These are phyloP conservation scores for Umbilicus rupestris DNA, from an alignment of 164 flowering plant genomes.

Conservation along the genomic window DNA sequence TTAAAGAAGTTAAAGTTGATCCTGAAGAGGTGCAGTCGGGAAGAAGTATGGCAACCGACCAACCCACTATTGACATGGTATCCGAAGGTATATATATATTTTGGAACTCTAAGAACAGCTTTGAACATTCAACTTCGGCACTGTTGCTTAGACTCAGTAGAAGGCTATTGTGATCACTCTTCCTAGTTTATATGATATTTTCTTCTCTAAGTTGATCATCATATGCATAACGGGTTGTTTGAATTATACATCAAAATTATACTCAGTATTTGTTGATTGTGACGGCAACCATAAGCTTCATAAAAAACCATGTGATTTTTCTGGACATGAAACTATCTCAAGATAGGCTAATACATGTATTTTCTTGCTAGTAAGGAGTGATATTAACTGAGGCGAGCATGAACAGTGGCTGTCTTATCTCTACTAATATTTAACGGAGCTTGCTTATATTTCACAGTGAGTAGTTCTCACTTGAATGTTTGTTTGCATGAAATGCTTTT, in stretches of 20 bases:
- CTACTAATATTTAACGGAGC: background rate
- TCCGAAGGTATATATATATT: conserved; percentile 32
- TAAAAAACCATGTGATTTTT: background rate
- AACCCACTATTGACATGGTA: conserved; percentile 15
- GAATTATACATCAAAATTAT: background rate
- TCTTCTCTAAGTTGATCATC: background rate
- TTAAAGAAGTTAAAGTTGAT: conserved; percentile 11
- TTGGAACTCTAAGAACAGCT: background rate
- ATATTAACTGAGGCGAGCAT: background rate
- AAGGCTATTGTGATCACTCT: background rate
- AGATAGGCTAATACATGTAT: too few relatives aligned
- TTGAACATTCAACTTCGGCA: background rate
- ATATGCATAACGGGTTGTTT: background rate
- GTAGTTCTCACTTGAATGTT: background rate
- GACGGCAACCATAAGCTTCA: background rate
- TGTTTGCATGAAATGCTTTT: background rate
- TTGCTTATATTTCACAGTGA: background rate
- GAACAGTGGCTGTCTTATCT: background rate
- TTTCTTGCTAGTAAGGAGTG: too few relatives aligned
- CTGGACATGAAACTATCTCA: too few relatives aligned
- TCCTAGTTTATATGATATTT: background rate
- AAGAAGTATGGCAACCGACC: background rate
- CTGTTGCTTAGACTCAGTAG: background rate
- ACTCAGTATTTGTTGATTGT: background rate
- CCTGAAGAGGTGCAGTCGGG: background rate